These are phyloP conservation scores for Aspergillus unguis DNA, from an alignment of 2,329 filamentous ascomycete species.

Conservation along the genomic window DNA sequence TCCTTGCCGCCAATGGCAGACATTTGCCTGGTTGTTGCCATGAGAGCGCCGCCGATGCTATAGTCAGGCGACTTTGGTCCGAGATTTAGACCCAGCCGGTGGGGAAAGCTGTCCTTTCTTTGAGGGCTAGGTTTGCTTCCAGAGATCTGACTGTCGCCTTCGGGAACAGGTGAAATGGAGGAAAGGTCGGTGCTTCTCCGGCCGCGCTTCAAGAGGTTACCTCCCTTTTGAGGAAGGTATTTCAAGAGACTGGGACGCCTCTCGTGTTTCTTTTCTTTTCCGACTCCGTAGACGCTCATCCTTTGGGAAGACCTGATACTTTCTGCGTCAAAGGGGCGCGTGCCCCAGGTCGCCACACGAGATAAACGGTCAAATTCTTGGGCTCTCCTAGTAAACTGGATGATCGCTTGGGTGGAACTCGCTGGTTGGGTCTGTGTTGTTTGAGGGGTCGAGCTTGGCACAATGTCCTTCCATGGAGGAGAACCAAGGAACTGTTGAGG, in stretches of 20 bases:
- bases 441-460: conserved; percentile 26
- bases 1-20: conserved; percentile 50
- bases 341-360: conserved; percentile 55
- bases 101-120: conserved; percentile 33
- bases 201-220: conserved; percentile 46
- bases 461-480: conserved; percentile 51
- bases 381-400: conserved; percentile 48
- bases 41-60: conserved; percentile 40
- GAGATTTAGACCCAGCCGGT: conserved; percentile 38
- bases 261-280: conserved; percentile 41
- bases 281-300: conserved; percentile 35
- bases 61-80: conserved; percentile 38
- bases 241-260: conserved; percentile 48
- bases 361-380: conserved; percentile 54
- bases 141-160: conserved; percentile 20
- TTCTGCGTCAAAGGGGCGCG: conserved; percentile 49
- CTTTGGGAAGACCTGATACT: conserved; percentile 45
- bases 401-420: conserved; percentile 55
- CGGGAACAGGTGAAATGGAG: conserved; percentile 27
- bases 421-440: conserved; percentile 45
- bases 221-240: conserved; percentile 42
- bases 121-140: conserved; percentile 20
- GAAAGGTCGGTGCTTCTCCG: conserved; percentile 36
- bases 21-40: conserved; percentile 46
- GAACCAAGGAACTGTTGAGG: conserved; percentile 38